Evolutionary conservation across 129 eudicot species (phyloP).

Genomic region (Sambucus nigra): DNA sequence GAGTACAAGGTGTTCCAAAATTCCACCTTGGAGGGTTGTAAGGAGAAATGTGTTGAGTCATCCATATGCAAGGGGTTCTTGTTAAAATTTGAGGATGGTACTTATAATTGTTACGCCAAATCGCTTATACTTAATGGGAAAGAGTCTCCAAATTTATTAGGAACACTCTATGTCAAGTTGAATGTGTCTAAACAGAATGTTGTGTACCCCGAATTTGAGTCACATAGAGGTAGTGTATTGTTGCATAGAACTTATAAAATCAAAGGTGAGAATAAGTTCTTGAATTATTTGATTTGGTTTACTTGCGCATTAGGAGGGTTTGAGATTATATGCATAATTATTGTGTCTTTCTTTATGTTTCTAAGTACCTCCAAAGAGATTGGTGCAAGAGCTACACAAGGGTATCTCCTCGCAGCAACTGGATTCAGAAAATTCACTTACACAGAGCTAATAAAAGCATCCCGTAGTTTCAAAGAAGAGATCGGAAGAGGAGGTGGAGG

Average conservation of each 20-base stretch:
- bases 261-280: neutral
- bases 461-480: constrained; percentile 20
- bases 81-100: constrained; percentile 7
- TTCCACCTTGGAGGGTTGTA: constrained; percentile 11
- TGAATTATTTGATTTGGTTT: constrained; percentile 23
- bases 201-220: neutral
- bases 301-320: constrained; percentile 10
- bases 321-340: constrained; percentile 2
- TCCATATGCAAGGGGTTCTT: constrained; percentile 25
- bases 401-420: constrained; percentile 16
- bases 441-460: constrained; percentile 17
- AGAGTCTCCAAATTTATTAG: constrained; percentile 1
- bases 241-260: neutral
- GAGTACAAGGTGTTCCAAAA: neutral
- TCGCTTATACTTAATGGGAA: constrained; percentile 16
- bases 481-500: constrained; percentile 32
- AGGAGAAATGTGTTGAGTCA: constrained; percentile 9
- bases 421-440: constrained; percentile 29
- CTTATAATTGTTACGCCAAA: constrained; percentile 15
- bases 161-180: neutral
- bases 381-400: constrained; percentile 9
- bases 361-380: neutral
- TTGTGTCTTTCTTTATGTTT: constrained; percentile 5
- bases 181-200: constrained; percentile 9
- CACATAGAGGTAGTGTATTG: neutral